A percentile compares a stretch with the other conserved stretches of the same genome.
These are phyloP conservation scores for Fagopyrum homotropicum DNA, from an alignment of 148 eudicot species.

Conservation along the genomic window DNA sequence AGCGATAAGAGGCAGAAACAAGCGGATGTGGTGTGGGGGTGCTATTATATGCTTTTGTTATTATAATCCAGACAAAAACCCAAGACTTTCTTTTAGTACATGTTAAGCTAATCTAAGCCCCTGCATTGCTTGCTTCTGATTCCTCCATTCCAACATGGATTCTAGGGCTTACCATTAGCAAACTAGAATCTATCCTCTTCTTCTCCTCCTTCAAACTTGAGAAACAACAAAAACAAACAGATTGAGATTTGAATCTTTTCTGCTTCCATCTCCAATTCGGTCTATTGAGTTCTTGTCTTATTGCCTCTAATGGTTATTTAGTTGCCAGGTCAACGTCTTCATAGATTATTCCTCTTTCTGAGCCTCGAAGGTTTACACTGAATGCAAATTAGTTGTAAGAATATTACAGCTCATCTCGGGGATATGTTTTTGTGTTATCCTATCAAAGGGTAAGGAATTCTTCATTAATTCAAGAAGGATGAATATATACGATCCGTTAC, in stretches of 20 bases:
- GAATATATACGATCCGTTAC: constrained; percentile 75
- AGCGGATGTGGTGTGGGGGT: neutral
- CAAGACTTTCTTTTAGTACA: neutral
- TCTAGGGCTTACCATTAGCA: neutral
- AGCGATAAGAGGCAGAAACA: constrained; percentile 16
- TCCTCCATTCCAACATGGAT: neutral
- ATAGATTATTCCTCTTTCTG: neutral
- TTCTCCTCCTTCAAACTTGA: neutral
- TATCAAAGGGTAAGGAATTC: constrained; percentile 48
- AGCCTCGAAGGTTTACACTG: neutral
- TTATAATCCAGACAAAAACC: neutral
- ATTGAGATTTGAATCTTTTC: neutral
- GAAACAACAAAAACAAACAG: neutral
- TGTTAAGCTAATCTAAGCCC: neutral
- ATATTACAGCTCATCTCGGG: neutral
- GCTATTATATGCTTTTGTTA: neutral
- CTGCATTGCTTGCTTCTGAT: neutral
- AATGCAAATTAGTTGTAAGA: too few relatives aligned
- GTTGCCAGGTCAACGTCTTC: neutral
- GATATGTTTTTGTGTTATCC: constrained; percentile 9
- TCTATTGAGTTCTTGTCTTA: neutral
- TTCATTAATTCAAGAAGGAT: constrained; percentile 57
- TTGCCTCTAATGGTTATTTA: neutral
- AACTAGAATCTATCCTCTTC: neutral
- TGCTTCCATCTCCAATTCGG: neutral